Evolutionary conservation across 805 yeast genomes (phyloP).

Genomic region (Starmerella bacillaris): DNA sequence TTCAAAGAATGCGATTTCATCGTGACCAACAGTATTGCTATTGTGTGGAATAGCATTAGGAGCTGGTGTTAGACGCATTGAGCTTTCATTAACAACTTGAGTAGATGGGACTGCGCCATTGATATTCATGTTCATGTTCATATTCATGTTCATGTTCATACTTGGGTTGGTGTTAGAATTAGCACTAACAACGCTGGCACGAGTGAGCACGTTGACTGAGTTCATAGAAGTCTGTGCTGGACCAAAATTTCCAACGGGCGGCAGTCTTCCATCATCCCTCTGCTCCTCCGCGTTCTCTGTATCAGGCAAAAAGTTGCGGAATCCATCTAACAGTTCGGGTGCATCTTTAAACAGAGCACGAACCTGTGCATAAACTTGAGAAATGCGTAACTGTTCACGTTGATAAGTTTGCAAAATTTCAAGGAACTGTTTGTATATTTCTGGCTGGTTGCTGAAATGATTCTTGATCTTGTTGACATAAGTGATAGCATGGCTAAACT

Average conservation of each 20-base stretch:
- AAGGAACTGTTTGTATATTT: slow-evolving; percentile 80
- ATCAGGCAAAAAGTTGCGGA: slow-evolving; percentile 88
- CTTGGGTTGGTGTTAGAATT: too few species aligned
- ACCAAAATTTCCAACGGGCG: slow-evolving; percentile 79
- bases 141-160: too few species aligned
- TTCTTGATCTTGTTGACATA: slow-evolving; percentile 93
- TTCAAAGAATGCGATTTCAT: slow-evolving; percentile 81
- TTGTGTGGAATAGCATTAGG: too few species aligned
- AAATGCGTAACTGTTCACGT: slow-evolving; percentile 85
- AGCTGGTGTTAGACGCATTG: too few species aligned
- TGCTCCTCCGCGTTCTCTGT: slow-evolving; percentile 25
- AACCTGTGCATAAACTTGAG: slow-evolving; percentile 89
- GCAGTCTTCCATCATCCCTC: slow-evolving; percentile 37
- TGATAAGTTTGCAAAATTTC: slow-evolving; percentile 94
- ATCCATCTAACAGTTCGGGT: slow-evolving; percentile 86
- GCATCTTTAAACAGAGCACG: slow-evolving; percentile 76
- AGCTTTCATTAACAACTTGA: too few species aligned
- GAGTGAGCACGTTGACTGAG: neutral
- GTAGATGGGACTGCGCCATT: too few species aligned
- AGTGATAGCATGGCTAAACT: slow-evolving; percentile 90
- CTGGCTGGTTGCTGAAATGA: slow-evolving; percentile 84
- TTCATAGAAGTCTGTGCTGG: slow-evolving; percentile 25
- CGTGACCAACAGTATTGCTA: slow-evolving; percentile 28
- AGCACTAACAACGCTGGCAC: slow-evolving; percentile 1
- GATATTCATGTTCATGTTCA: too few species aligned